Base-by-base conservation (phyloP, 495 filamentous ascomycete species). In the Bacidia rubella region DNA sequence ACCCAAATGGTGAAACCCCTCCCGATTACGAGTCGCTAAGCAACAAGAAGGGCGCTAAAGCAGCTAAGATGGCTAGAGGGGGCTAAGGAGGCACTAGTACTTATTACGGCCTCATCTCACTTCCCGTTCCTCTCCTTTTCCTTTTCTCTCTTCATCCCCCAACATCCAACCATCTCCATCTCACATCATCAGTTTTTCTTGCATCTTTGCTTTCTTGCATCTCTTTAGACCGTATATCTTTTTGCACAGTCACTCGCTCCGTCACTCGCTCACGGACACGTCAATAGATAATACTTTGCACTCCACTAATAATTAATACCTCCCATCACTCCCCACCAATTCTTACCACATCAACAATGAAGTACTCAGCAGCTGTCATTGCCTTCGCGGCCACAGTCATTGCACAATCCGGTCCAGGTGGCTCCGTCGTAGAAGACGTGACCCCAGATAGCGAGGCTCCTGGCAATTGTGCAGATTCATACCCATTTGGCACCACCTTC, bases 341-440 rank as follows among this genome's bases (percentile, higher is more conserved):
- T 45, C 25, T 21, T 25, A 20, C 40, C 20, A 22, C 29, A 45
- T 25, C 47, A 15, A 41, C 20, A 20, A 59, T 59, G 57, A 51
- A 48, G 35, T 49, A 38, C 55, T 43, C 55, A 26, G n/a, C 51
- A 32, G 40, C 50, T 19, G 5, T 59, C 15, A 27, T 59, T 49
- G 57, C 57, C 49, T 40, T 59, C 25, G 54, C 29, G 25, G 56
- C 56, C 21, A 38, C 54, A 42, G 57, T 49, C 22, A 32, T 48
- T 46, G 57, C 57, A 42, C 45, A 41, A 12, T 51, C 45, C 29
- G 41, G 15, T 65, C 63, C 17, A 57, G 66, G 17, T 57, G 60
- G 22, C 3, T 65, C 65, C n/a, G 68, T 67, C 55, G 65, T 63
- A 54, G 68, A 70, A 22, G 70, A 68, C 12, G 61, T 64, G 12